Percentiles rank a stretch among this genome's conserved stretches.
Evolutionary conservation across 192 early-diverging fungal species (phyloP).

Genomic region (Podila minutissima): DNA sequence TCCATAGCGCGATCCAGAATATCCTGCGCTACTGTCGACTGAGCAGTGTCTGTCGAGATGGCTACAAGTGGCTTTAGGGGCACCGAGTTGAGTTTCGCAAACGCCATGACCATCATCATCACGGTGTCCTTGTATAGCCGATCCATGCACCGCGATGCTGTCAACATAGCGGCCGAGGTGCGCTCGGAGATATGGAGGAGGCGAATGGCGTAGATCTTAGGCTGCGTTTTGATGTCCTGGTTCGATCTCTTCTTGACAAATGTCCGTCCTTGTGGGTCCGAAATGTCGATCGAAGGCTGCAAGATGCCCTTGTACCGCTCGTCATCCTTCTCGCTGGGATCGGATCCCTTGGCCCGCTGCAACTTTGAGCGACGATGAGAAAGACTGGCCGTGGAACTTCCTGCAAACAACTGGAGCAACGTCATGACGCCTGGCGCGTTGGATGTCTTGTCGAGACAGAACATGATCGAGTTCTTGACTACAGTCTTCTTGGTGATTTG

Average conservation of each 20-base stretch:
- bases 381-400: neutral
- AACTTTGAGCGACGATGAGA: neutral
- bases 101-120: conserved; percentile 83
- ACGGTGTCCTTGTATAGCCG: conserved; percentile 76
- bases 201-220: conserved; percentile 71
- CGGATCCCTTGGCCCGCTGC: neutral
- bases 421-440: conserved; percentile 49
- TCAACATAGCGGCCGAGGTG: conserved; percentile 81
- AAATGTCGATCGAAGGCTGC: conserved; percentile 47
- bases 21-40: conserved; percentile 69
- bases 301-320: conserved; percentile 16
- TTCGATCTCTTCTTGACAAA: neutral
- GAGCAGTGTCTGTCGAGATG: conserved; percentile 63
- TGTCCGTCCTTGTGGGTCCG: conserved; percentile 18
- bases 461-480: conserved; percentile 40
- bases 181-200: conserved; percentile 81
- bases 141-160: conserved; percentile 64
- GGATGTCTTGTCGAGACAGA: conserved; percentile 46
- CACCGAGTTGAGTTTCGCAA: conserved; percentile 79
- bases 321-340: neutral
- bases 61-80: conserved; percentile 66
- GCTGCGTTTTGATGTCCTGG: conserved; percentile 16
- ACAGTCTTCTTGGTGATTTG: neutral
- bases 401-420: conserved; percentile 41
- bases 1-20: conserved; percentile 64